Evolutionary conservation across 2,329 filamentous ascomycete species (phyloP).

Genomic region (Elsinoe arachidis): DNA sequence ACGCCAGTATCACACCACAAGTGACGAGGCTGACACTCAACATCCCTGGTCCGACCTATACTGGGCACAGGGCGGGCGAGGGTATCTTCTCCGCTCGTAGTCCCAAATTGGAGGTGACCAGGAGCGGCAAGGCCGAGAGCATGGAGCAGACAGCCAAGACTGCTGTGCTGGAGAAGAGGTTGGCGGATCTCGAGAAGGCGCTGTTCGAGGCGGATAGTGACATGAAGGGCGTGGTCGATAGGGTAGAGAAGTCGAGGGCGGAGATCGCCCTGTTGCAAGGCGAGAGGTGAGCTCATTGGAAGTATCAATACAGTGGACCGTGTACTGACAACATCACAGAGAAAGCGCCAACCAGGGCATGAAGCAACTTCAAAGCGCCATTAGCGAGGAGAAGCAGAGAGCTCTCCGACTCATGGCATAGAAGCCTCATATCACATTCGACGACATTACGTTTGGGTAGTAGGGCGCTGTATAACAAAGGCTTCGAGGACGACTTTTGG

Average conservation of each 20-base stretch:
- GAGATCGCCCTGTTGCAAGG: conserved; percentile 72
- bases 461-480: not conserved
- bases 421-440: not conserved
- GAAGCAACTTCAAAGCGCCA: conserved; percentile 15
- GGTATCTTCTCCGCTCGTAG: conserved; percentile 47
- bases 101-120: conserved; percentile 53
- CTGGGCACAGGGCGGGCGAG: conserved; percentile 38
- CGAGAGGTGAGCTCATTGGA: conserved; percentile 53
- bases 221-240: conserved; percentile 74
- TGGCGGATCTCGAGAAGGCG: conserved; percentile 77
- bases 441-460: not conserved
- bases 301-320: not conserved
- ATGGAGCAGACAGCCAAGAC: conserved; percentile 52
- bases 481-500: not conserved
- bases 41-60: conserved; percentile 45
- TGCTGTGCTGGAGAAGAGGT: conserved; percentile 64
- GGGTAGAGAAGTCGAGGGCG: conserved; percentile 76
- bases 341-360: conserved; percentile 15
- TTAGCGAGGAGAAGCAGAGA: conserved; percentile 16
- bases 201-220: conserved; percentile 66
- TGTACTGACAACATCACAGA: conserved; percentile 1
- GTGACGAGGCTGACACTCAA: conserved; percentile 61
- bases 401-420: conserved; percentile 14
- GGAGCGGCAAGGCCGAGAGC: conserved; percentile 43
- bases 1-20: conserved; percentile 67